phyloP scores from a whole-genome alignment of 164 flowering plant species.

The Euptelea pleiosperma region DNA sequence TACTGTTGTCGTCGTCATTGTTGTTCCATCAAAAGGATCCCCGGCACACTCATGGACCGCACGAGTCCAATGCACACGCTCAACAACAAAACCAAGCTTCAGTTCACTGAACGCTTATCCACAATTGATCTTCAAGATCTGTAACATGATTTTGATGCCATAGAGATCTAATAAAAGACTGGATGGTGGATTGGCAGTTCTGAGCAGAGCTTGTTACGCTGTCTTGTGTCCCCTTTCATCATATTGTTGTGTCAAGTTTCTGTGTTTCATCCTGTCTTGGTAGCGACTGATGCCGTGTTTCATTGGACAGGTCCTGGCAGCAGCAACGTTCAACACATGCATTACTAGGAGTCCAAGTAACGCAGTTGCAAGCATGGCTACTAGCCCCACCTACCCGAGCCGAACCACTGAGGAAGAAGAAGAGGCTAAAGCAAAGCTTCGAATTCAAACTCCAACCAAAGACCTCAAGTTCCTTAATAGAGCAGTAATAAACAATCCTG shows the following conservation, averaged over 20 bases:
- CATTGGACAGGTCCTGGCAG: conserved; percentile 48
- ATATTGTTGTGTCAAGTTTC: not conserved
- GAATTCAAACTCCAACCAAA: conserved; percentile 21
- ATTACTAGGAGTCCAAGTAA: conserved; percentile 30
- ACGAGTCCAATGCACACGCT: too few species aligned
- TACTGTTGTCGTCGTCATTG: too few species aligned
- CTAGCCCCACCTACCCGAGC: conserved; percentile 28
- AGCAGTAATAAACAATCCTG: conserved; percentile 37
- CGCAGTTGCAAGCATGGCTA: conserved; percentile 39
- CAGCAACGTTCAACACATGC: conserved; percentile 37
- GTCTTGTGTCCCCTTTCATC: not conserved
- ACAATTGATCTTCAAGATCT: too few species aligned
- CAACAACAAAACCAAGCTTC: too few species aligned
- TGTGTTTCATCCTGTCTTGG: not conserved
- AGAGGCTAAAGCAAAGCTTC: conserved; percentile 3
- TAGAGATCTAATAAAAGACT: too few species aligned
- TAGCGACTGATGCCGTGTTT: not conserved
- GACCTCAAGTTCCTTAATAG: conserved; percentile 50
- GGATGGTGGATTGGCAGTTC: too few species aligned
- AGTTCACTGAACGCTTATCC: too few species aligned
- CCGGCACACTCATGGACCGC: too few species aligned
- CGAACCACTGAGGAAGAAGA: conserved; percentile 21
- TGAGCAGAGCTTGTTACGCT: too few species aligned
- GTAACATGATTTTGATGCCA: too few species aligned
- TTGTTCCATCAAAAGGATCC: too few species aligned